Evolutionary conservation across 495 filamentous ascomycete species (phyloP), one percentile per base, ranked within the genome.

Genomic region (Chaetomidium leptoderma): DNA sequence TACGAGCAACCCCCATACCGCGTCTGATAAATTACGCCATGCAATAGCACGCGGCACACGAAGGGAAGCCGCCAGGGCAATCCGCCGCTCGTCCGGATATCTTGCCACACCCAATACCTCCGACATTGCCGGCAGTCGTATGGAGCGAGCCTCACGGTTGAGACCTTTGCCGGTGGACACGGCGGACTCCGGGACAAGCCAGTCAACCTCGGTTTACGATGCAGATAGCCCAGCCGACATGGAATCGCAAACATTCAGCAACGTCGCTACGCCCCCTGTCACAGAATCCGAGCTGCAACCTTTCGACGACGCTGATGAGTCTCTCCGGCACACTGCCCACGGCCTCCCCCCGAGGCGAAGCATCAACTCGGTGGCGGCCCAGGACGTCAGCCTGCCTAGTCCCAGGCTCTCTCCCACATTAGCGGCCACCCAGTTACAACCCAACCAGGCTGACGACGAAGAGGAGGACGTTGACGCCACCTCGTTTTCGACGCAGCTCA

Each of bases 321-420:
- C 72, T 17, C 62, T 75, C 5, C 70, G 72, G 30, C 73, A 71
- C 37, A 71, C 68, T 13, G 62, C 71, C 23, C 74, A 63, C 45
- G 64, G 68, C 36, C 47, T 69, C 1, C 69, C 69, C n/a, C 62
- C 72, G 43, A 66, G 80, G 24, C 75, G 79, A 32, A 70, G 57
- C 32, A 73, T 86, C 52, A 87, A 85, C 65, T 84, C 85, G 2
- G 71, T 79, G 27, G 83, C 84, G 29, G 83, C 83, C 26, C 89
- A 93, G 68, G 91, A 96, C 72, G 88, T 88, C 60, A 97, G 90
- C 68, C 77, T 99, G 48, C 95, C 95, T 32, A 97, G 93, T 66
- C 93, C 93, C 36, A 91, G 93, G 60, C 75, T 97, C 45, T 97
- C 95, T 19, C 93, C 93, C 2, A 92, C 95, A 35, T 86, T 88